These are phyloP conservation scores for Sporothrix globosa DNA, from an alignment of 2,329 filamentous ascomycete genomes.

Conservation along the genomic window DNA sequence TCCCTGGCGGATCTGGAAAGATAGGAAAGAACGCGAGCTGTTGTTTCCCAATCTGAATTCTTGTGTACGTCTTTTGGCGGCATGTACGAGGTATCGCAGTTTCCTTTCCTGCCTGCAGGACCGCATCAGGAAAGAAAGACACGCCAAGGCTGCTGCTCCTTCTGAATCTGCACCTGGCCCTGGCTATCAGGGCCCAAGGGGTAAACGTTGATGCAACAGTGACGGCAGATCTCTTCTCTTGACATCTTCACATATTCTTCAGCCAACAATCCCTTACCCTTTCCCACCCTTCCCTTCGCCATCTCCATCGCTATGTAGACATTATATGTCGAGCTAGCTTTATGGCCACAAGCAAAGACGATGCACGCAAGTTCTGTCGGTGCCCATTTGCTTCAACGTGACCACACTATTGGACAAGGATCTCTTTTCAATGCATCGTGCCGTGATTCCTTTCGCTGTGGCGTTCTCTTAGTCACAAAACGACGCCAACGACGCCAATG, in stretches of 20 bases:
- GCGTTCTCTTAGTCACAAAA: conserved; percentile 14
- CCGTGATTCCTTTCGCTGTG: background rate
- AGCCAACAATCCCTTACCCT: background rate
- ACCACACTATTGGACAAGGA: conserved; percentile 9
- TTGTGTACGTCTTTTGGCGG: background rate
- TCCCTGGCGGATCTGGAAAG: background rate
- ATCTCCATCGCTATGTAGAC: background rate
- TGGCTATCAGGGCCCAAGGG: background rate
- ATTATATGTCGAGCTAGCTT: conserved; percentile 3
- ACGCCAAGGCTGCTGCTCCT: conserved; percentile 9
- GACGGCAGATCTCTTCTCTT: background rate
- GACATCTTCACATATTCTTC: background rate
- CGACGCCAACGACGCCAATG: no score
- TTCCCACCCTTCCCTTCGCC: background rate
- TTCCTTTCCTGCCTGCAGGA: background rate
- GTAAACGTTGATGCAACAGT: background rate
- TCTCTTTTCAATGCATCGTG: background rate
- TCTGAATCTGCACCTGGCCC: background rate
- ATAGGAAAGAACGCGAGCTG: background rate
- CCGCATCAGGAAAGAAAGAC: conserved; percentile 14
- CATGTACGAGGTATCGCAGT: conserved; percentile 19
- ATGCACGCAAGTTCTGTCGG: background rate
- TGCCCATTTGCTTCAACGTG: conserved; percentile 22
- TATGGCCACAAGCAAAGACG: conserved; percentile 4
- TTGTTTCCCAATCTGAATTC: background rate